Evolutionary conservation across 306 rosid genomes (phyloP).

Genomic region (Prunus mongolica): DNA sequence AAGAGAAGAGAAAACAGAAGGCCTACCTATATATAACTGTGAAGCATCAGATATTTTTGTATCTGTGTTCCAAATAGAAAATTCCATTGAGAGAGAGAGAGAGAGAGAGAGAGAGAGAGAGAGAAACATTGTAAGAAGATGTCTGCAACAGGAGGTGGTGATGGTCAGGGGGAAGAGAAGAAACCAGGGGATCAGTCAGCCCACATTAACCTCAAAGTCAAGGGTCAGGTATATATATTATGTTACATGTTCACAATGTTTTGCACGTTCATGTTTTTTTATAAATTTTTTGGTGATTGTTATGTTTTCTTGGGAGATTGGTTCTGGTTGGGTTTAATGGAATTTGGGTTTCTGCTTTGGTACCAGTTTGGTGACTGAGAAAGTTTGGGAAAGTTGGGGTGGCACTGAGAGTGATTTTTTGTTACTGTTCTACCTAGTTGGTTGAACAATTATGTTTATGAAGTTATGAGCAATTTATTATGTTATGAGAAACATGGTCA

Average conservation of each 20-base stretch:
- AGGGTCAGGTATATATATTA: slow-evolving; percentile 58
- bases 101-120: background rate
- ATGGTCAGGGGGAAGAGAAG: slow-evolving; percentile 54
- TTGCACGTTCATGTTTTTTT: no score
- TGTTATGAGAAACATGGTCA: background rate
- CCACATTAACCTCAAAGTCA: slow-evolving; percentile 83
- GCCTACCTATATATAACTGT: background rate
- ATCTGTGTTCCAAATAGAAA: background rate
- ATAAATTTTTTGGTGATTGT: background rate
- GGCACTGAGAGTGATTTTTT: background rate
- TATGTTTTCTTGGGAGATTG: background rate
- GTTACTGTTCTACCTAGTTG: no score
- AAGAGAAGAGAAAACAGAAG: no score
- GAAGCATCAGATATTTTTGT: background rate
- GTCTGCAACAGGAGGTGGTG: slow-evolving; percentile 46
- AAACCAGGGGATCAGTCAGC: slow-evolving; percentile 63
- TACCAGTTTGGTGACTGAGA: background rate
- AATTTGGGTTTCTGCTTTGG: background rate
- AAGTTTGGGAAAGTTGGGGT: background rate
- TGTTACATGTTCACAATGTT: no score
- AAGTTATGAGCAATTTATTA: no score
- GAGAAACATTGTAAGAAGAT: slow-evolving; percentile 23
- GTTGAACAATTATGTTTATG: no score
- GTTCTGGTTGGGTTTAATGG: background rate
- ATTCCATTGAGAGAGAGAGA: background rate